Evolutionary conservation across 192 early-diverging fungal species (phyloP).

Genomic region (Funneliformis geosporum): DNA sequence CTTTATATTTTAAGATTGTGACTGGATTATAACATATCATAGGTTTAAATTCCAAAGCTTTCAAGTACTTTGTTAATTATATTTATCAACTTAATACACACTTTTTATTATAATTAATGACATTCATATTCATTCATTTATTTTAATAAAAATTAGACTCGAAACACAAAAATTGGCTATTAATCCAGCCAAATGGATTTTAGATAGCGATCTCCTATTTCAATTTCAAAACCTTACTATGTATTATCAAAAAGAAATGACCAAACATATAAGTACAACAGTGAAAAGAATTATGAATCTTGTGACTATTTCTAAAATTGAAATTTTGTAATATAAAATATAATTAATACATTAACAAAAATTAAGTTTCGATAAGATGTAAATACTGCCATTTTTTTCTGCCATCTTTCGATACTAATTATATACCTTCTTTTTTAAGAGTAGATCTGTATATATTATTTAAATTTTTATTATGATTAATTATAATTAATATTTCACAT

Average conservation of each 20-base stretch:
- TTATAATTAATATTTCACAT: no score
- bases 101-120: background rate
- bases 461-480: no score
- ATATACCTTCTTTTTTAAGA: no score
- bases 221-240: conserved; percentile 70
- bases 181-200: conserved; percentile 73
- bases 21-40: conserved; percentile 78
- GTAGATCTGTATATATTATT: no score
- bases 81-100: conserved; percentile 25
- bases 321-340: background rate
- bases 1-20: conserved; percentile 84
- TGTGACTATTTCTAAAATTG: conserved; percentile 70
- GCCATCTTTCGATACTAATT: no score
- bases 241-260: conserved; percentile 77
- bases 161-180: conserved; percentile 67
- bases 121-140: background rate
- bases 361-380: no score
- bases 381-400: no score
- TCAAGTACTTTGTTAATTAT: conserved; percentile 51
- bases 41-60: conserved; percentile 92
- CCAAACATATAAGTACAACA: conserved; percentile 85
- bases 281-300: conserved; percentile 73
- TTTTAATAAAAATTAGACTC: conserved; percentile 36
- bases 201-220: conserved; percentile 87
- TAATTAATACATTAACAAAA: background rate